Percentiles rank a stretch among this genome's conserved stretches.
Evolutionary conservation across 164 flowering plant species (phyloP).

Genomic region (Chloranthus sessilifolius): DNA sequence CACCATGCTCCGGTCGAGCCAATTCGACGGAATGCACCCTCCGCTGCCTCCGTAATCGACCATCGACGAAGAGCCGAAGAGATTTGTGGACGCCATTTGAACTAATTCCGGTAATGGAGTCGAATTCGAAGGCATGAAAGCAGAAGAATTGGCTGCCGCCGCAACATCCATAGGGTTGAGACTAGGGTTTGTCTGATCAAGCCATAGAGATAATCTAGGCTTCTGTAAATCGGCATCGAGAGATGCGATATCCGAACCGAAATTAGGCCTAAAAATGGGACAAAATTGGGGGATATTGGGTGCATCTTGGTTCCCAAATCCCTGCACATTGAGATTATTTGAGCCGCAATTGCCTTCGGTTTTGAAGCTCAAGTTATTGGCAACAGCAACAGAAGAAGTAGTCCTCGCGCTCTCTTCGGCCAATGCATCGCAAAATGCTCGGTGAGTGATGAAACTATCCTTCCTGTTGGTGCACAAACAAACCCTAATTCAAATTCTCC

Average conservation of each 20-base stretch:
- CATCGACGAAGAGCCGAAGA: conserved; percentile 23
- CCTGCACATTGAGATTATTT: conserved; percentile 4
- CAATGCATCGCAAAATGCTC: conserved; percentile 70
- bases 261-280: conserved; percentile 19
- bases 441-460: conserved; percentile 74
- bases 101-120: conserved; percentile 24
- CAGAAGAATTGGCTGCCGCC: conserved; percentile 11
- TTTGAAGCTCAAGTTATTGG: conserved; percentile 22
- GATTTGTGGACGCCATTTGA: conserved; percentile 20
- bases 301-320: no score
- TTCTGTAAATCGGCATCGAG: conserved; percentile 19
- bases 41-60: conserved; percentile 17
- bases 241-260: neutral
- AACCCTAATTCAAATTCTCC: conserved; percentile 1
- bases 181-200: conserved; percentile 33
- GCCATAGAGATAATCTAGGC: conserved; percentile 41
- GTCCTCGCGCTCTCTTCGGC: conserved; percentile 51
- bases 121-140: conserved; percentile 14
- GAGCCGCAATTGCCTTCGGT: conserved; percentile 3
- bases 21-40: neutral
- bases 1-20: no score
- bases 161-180: conserved; percentile 16
- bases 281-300: conserved; percentile 16
- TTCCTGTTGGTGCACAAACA: conserved; percentile 37
- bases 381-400: conserved; percentile 18